These are phyloP conservation scores for Blastocystis sp. DNA, from an alignment of 352 stramenopile genomes.

Conservation along the genomic window DNA sequence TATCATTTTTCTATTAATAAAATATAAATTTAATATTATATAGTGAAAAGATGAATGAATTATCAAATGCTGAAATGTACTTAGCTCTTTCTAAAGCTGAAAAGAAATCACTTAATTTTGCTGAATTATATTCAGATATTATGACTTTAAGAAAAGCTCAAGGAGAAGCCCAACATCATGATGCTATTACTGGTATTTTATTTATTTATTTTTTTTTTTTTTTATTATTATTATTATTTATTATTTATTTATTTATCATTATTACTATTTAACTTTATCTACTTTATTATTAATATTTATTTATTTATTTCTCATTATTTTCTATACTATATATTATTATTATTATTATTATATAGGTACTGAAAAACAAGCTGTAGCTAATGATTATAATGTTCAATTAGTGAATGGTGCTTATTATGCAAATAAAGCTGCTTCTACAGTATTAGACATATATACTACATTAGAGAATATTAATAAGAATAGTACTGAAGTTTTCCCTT, in stretches of 20 bases:
- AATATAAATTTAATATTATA: too few relatives aligned
- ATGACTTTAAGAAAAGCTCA: conserved; percentile 58
- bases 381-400: conserved; percentile 75
- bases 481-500: conserved; percentile 34
- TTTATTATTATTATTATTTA: too few relatives aligned
- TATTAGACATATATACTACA: too few relatives aligned
- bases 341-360: too few relatives aligned
- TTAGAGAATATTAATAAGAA: not conserved
- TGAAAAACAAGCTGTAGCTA: conserved; percentile 71
- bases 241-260: too few relatives aligned
- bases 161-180: conserved; percentile 75
- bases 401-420: conserved; percentile 48
- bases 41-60: too few relatives aligned
- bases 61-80: conserved; percentile 63
- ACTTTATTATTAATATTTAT: too few relatives aligned
- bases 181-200: conserved; percentile 72
- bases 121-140: conserved; percentile 41
- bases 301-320: too few relatives aligned
- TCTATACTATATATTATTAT: too few relatives aligned
- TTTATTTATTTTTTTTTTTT: too few relatives aligned
- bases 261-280: too few relatives aligned
- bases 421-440: not conserved
- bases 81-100: conserved; percentile 55
- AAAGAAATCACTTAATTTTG: conserved; percentile 6
- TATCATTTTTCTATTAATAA: too few relatives aligned